phyloP scores from a whole-genome alignment of 495 filamentous ascomycete species.

The Haplographium delicatum region DNA sequence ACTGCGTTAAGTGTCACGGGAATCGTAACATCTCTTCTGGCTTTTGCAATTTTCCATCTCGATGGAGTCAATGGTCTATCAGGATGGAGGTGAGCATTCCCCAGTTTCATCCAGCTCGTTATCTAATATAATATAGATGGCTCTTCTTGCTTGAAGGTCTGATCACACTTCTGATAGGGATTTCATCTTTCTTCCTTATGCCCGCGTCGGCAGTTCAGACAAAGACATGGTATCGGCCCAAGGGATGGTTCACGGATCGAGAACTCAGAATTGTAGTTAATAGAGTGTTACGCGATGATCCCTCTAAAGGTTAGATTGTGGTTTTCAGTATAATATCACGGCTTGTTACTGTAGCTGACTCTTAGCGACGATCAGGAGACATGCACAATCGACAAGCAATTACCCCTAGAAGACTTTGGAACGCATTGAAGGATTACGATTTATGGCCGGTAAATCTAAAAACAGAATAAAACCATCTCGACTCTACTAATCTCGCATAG shows the following conservation, averaged over 20 bases:
- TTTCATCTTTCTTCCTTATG: conserved; percentile 65
- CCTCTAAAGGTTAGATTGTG: conserved; percentile 59
- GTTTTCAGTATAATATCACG: not conserved
- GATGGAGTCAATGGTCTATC: conserved; percentile 62
- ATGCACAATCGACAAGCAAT: conserved; percentile 60
- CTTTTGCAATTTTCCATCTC: conserved; percentile 68
- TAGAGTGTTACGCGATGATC: conserved; percentile 66
- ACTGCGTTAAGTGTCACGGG: conserved; percentile 57
- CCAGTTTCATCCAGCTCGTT: conserved; percentile 57
- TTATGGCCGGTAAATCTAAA: no score
- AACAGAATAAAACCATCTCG: no score
- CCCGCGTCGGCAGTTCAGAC: conserved; percentile 71
- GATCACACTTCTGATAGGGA: conserved; percentile 57
- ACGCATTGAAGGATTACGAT: conserved; percentile 60
- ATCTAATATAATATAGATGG: conserved; percentile 78
- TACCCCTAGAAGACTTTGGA: conserved; percentile 50
- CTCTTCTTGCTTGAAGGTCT: conserved; percentile 56
- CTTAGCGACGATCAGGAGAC: no score
- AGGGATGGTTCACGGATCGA: conserved; percentile 66
- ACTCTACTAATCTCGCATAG: no score
- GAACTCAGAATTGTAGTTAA: conserved; percentile 71
- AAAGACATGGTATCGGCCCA: conserved; percentile 58
- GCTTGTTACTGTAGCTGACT: not conserved
- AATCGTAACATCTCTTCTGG: conserved; percentile 65
- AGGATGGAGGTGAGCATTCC: conserved; percentile 69